Conservation (phyloP, 495 filamentous ascomycete species). For the Eremomyces bilateralis region DNA sequence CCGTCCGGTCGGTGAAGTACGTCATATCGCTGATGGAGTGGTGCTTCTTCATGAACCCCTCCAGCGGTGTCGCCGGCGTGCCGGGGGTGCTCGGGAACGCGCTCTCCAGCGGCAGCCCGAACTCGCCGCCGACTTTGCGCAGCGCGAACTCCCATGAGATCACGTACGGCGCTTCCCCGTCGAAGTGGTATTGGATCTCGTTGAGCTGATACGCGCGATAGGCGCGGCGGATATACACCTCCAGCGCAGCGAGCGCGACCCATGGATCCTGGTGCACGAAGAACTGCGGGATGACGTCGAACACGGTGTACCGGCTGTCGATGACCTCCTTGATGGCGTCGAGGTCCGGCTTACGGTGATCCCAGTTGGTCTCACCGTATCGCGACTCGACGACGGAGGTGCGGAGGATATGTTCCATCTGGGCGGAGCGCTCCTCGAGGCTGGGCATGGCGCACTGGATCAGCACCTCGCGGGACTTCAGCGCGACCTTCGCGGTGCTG, state of each 20-base stretch:
- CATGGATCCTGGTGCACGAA: slow-evolving; percentile 85
- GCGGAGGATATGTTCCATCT: slow-evolving; percentile 97
- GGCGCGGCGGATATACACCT: slow-evolving; percentile 88
- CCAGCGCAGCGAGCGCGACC: slow-evolving; percentile 83
- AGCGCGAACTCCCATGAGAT: slow-evolving; percentile 91
- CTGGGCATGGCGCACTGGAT: slow-evolving; percentile 95
- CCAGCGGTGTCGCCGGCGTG: slow-evolving; percentile 41
- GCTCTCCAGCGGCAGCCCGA: slow-evolving; percentile 53
- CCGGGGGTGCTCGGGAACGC: slow-evolving; percentile 64
- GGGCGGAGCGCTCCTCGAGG: slow-evolving; percentile 74
- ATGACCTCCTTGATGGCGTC: slow-evolving; percentile 88
- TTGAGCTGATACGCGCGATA: slow-evolving; percentile 89
- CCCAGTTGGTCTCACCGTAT: slow-evolving; percentile 94
- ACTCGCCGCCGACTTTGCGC: slow-evolving; percentile 78
- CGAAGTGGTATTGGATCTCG: slow-evolving; percentile 64
- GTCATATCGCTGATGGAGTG: slow-evolving; percentile 94
- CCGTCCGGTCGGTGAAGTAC: slow-evolving; percentile 45
- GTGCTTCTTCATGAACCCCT: slow-evolving; percentile 34
- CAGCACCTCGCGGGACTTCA: slow-evolving; percentile 89
- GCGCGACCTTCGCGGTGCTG: slow-evolving; percentile 77
- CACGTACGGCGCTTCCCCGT: slow-evolving; percentile 55
- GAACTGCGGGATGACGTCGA: slow-evolving; percentile 85
- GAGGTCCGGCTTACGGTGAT: slow-evolving; percentile 75
- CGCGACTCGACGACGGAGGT: slow-evolving; percentile 92
- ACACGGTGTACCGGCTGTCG: slow-evolving; percentile 94